Percentiles rank a stretch among this genome's conserved stretches.
These are phyloP conservation scores for Dalbergia oliveri DNA, from an alignment of 306 rosid genomes.

Conservation along the genomic window DNA sequence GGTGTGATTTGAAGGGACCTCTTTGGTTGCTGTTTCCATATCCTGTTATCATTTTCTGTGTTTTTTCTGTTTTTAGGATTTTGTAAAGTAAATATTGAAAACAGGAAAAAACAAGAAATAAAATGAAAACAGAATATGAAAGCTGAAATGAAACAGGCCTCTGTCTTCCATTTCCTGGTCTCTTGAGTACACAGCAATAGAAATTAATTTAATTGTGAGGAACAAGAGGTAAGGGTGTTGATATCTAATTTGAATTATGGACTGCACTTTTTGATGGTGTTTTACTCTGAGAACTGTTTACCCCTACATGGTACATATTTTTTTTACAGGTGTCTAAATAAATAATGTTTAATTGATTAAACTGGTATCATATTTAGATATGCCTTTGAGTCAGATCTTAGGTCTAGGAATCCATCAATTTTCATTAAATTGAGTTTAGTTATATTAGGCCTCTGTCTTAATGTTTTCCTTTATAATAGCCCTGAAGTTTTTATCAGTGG, in stretches of 20 bases:
- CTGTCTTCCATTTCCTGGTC: not conserved
- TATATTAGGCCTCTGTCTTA: not conserved
- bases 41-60: too few relatives aligned
- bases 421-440: not conserved
- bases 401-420: not conserved
- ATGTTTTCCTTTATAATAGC: slow-evolving; percentile 11
- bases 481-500: not conserved
- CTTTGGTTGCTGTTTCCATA: too few relatives aligned
- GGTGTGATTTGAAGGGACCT: not conserved
- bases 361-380: slow-evolving; percentile 12
- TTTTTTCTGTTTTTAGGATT: too few relatives aligned
- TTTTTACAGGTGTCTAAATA: too few relatives aligned
- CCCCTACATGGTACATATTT: not conserved
- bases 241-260: not conserved
- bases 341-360: not conserved
- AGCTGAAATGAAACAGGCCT: not conserved
- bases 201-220: not conserved
- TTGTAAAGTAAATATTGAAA: too few relatives aligned
- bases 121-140: too few relatives aligned
- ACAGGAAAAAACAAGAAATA: too few relatives aligned
- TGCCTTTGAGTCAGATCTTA: not conserved
- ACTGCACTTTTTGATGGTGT: not conserved
- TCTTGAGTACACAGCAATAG: not conserved
- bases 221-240: not conserved
- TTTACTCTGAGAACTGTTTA: not conserved